Base-by-base conservation (phyloP, 75 land plant species). In the Ceratopteris richardii region DNA sequence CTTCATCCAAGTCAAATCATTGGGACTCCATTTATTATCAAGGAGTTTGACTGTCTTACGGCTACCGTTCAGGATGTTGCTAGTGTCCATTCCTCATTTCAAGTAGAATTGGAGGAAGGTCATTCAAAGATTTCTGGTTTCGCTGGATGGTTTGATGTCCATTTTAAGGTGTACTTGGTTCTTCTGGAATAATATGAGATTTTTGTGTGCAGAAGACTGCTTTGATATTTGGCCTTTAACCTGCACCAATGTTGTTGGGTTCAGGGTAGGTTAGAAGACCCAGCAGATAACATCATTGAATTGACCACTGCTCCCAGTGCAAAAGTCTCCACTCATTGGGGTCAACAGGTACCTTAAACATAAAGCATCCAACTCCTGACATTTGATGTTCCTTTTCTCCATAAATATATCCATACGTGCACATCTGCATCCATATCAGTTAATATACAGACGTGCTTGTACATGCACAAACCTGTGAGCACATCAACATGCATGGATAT, bases 141-240 rank as follows among this genome's bases (percentile, higher is more conserved):
- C 73, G 90, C 77, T 62, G 98, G 98, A 48, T 93, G 98, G 98
- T 93, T 93, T 74, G 97, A 92, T 82, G 97, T 92, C 31, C 97
- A 88, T 48, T 92, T 92, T 66, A 66, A 68, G 63, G 97, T 92
- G 58, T 51, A 81, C 5, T 17, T 39, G 56, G 43, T 28, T 48
- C 1, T 59, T n/a, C n/a, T n/a, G n/a, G n/a, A n/a, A 27, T 43
- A 25, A 29, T 24, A 53, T 29, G 2, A 31, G n/a, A 48, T 39
- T 43, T 28, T 27, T 54, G 28, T 48, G 23, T 26, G 25, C 10
- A 31, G 1, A 39, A 17, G 30, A 22, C 4, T 5, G 28, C 26
- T 55, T 55, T 55, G 29, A 6, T 55, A 24, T 26, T 10, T 11
- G 20, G 18, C 20, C 20, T 10, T 48, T 10, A 10, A 18, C 51